phyloP scores from a whole-genome alignment of 306 rosid genomes.

The Fagus sylvatica region DNA sequence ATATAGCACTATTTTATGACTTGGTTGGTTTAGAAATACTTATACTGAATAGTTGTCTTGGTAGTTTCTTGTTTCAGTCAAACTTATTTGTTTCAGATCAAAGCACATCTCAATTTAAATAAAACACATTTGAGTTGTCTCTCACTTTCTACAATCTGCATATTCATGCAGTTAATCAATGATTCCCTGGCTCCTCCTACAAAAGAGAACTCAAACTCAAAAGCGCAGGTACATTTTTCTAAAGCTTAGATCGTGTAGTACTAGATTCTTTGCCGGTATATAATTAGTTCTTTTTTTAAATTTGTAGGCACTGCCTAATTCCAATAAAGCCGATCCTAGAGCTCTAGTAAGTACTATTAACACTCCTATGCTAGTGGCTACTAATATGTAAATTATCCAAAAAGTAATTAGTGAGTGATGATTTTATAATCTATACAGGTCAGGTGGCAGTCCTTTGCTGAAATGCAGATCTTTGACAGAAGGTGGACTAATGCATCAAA shows the following conservation, averaged over 20 bases:
- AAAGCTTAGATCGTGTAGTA: not conserved
- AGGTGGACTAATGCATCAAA: conserved; percentile 45
- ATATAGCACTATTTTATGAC: conserved; percentile 3
- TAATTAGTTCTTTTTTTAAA: conserved; percentile 14
- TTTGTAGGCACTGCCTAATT: conserved; percentile 44
- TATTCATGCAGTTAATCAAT: conserved; percentile 6
- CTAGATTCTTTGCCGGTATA: not conserved
- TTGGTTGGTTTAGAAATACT: not conserved
- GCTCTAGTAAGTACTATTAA: conserved; percentile 39
- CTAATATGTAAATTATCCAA: not conserved
- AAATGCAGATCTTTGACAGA: conserved; percentile 44
- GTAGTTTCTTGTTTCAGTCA: not conserved
- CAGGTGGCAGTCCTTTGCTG: conserved; percentile 42
- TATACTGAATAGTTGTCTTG: not conserved
- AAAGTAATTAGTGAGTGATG: not conserved
- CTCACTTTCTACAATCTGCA: not conserved
- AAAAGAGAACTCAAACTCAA: not conserved
- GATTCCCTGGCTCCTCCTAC: not conserved
- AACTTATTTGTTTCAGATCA: not conserved
- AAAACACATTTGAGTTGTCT: not conserved
- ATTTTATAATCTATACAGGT: conserved; percentile 30
- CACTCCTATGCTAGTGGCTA: not conserved
- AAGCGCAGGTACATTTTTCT: conserved; percentile 5
- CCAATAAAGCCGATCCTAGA: conserved; percentile 45
- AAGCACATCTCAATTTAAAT: not conserved